A percentile compares a stretch with the other conserved stretches of the same genome.
phyloP scores from a whole-genome alignment of 1,284 basidiomycete species.

The Leccinum insolens region DNA sequence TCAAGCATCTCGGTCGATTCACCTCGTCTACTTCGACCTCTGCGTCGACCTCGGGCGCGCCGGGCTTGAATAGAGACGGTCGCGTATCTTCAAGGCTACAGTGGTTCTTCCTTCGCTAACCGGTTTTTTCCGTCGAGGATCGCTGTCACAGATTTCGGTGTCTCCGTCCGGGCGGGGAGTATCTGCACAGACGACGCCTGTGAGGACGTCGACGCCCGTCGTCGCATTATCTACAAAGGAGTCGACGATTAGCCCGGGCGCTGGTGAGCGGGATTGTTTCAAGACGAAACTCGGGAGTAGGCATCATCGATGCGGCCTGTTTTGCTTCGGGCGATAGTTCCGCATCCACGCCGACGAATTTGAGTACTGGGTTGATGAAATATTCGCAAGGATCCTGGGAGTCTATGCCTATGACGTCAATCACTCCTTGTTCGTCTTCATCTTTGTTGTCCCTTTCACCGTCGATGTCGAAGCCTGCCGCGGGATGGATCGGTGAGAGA shows the following conservation, averaged over 20 bases:
- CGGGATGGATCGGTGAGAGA: constrained; percentile 13
- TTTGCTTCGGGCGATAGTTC: constrained; percentile 9
- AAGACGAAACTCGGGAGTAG: too few relatives aligned
- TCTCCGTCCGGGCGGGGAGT: too few relatives aligned
- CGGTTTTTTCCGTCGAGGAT: too few relatives aligned
- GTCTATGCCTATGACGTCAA: constrained; percentile 15
- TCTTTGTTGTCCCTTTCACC: constrained; percentile 24
- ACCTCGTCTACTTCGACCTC: constrained; percentile 10
- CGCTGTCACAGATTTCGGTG: too few relatives aligned
- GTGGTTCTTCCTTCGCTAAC: constrained; percentile 24
- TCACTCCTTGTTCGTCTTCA: constrained; percentile 27
- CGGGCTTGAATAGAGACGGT: constrained; percentile 4
- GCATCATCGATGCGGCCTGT: background rate
- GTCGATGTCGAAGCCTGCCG: constrained; percentile 6
- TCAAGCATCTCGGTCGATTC: constrained; percentile 19
- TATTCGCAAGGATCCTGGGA: constrained; percentile 36
- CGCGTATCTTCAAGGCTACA: background rate
- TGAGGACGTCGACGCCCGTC: constrained; percentile 6
- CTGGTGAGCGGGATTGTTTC: too few relatives aligned
- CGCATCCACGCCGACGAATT: constrained; percentile 16
- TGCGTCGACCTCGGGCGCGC: constrained; percentile 2
- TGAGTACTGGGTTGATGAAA: constrained; percentile 19
- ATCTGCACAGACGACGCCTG: too few relatives aligned
- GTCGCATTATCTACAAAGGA: constrained; percentile 10
- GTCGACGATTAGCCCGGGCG: background rate